phyloP scores from a whole-genome alignment of 2,329 filamentous ascomycete species.

The Colletotrichum endophyticum region DNA sequence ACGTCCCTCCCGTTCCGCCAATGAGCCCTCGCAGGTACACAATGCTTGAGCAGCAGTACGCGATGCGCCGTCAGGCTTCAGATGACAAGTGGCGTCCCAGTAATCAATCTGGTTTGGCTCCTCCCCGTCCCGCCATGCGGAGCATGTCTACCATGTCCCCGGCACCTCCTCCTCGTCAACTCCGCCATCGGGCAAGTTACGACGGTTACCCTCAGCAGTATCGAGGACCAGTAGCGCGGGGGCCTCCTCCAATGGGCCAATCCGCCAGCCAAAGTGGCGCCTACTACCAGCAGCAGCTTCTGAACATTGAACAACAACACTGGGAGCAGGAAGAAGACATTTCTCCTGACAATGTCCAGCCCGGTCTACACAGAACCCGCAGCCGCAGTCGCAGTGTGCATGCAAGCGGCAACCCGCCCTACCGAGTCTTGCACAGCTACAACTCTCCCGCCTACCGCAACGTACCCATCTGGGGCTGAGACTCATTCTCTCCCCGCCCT shows the following conservation, averaged over 20 bases:
- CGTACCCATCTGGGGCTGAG: conserved; percentile 60
- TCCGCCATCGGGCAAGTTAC: conserved; percentile 38
- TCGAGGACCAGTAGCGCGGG: conserved; percentile 13
- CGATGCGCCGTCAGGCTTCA: conserved; percentile 4
- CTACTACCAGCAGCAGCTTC: conserved; percentile 20
- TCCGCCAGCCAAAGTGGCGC: not conserved
- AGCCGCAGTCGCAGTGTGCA: conserved; percentile 9
- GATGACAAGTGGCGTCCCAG: not conserved
- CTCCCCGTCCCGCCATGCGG: not conserved
- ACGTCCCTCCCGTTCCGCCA: conserved; percentile 24
- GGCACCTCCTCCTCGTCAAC: conserved; percentile 15
- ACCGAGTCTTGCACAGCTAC: conserved; percentile 62
- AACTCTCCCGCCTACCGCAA: conserved; percentile 62
- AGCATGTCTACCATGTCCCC: conserved; percentile 4
- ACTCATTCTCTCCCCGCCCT: not conserved
- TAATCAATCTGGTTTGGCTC: not conserved
- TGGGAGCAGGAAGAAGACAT: conserved; percentile 28
- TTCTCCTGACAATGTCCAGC: conserved; percentile 33
- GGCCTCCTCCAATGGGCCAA: conserved; percentile 12
- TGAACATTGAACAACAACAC: conserved; percentile 25
- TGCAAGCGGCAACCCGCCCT: conserved; percentile 38
- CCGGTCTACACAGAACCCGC: conserved; percentile 24
- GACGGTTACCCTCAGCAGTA: conserved; percentile 28
- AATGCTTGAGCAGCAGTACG: conserved; percentile 2
- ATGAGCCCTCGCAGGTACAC: conserved; percentile 25